Conservation (phyloP, 2,329 filamentous ascomycete species). For the Rutstroemia sydowiana region DNA sequence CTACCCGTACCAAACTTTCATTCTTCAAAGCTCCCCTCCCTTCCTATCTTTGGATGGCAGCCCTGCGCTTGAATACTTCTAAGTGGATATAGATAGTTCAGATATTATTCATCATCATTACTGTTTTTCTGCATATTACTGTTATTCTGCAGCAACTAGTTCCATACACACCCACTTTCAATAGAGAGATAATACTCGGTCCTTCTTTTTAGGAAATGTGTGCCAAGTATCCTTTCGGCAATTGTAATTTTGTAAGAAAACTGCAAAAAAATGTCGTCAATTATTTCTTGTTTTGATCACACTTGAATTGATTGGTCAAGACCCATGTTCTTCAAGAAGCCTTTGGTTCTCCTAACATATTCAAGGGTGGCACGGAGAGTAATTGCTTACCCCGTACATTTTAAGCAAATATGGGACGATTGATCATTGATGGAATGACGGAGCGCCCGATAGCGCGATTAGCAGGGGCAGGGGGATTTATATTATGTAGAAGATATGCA, state of each 20-base stretch:
- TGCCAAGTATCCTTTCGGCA: constrained; percentile 9
- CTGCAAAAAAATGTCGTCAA: background rate
- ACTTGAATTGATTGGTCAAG: constrained; percentile 7
- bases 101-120: too few relatives aligned
- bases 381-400: background rate
- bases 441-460: constrained; percentile 6
- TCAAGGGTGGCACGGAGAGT: background rate
- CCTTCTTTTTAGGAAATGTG: constrained; percentile 7
- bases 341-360: background rate
- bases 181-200: constrained; percentile 7
- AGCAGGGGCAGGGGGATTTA: background rate
- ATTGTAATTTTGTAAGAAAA: background rate
- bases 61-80: too few relatives aligned
- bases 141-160: too few relatives aligned
- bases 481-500: background rate
- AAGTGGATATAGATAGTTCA: too few relatives aligned
- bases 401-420: background rate
- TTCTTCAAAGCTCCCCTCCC: constrained; percentile 44
- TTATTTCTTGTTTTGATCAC: constrained; percentile 3
- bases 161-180: too few relatives aligned
- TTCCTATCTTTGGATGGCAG: too few relatives aligned
- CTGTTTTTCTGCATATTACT: too few relatives aligned
- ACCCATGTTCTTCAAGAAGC: constrained; percentile 3
- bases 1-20: constrained; percentile 53
- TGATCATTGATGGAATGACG: constrained; percentile 4